These are phyloP conservation scores for Davidsoniella eucalypti DNA, from an alignment of 2,329 filamentous ascomycete species.

Conservation along the genomic window DNA sequence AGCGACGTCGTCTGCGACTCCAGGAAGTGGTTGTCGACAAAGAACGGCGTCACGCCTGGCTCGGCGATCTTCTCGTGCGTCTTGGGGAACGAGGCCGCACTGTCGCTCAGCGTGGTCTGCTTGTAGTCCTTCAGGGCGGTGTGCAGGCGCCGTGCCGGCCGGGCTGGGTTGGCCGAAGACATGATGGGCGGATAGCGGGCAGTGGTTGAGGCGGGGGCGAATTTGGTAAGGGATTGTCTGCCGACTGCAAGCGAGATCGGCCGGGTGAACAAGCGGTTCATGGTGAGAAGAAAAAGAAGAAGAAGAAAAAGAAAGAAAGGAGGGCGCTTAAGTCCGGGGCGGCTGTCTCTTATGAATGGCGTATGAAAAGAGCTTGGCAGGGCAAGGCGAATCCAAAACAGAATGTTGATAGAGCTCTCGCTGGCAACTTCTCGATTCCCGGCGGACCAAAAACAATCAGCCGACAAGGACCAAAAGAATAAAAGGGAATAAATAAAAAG, in stretches of 20 bases:
- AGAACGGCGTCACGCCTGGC: conserved; percentile 60
- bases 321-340: background rate
- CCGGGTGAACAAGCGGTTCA: conserved; percentile 8
- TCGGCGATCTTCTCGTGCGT: conserved; percentile 54
- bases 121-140: conserved; percentile 19
- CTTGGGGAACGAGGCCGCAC: conserved; percentile 46
- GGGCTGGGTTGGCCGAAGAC: conserved; percentile 18
- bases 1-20: conserved; percentile 51
- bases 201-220: too few relatives aligned
- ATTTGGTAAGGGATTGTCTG: background rate
- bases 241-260: conserved; percentile 3
- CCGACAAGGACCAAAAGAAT: too few relatives aligned
- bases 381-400: too few relatives aligned
- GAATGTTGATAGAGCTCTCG: too few relatives aligned
- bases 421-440: too few relatives aligned
- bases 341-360: background rate
- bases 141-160: conserved; percentile 37
- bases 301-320: background rate
- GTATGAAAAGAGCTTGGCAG: background rate
- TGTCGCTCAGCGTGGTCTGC: conserved; percentile 32
- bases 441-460: too few relatives aligned
- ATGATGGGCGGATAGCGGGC: conserved; percentile 1
- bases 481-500: too few relatives aligned
- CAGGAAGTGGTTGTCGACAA: conserved; percentile 65
- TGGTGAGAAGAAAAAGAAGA: background rate